Evolutionary conservation across 345 rosid genomes (phyloP).

Genomic region (Linum tenue): DNA sequence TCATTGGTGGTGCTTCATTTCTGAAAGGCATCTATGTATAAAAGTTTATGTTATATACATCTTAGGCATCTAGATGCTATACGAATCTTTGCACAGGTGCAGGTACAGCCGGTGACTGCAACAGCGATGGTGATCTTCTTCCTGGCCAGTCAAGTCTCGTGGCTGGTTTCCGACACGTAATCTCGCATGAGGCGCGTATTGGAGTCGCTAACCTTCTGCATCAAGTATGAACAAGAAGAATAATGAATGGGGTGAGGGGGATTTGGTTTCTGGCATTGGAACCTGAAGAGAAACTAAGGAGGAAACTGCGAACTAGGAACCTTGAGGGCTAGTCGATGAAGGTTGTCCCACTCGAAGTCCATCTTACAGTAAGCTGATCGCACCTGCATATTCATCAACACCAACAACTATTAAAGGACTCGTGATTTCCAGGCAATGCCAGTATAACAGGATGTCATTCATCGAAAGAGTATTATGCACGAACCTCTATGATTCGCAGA

Average conservation of each 20-base stretch:
- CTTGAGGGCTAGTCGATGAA: not conserved
- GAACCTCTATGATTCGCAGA: slow-evolving; percentile 1
- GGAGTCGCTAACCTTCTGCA: slow-evolving; percentile 1
- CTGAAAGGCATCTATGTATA: too few relatives aligned
- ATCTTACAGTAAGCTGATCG: slow-evolving; percentile 1
- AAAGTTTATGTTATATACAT: too few relatives aligned
- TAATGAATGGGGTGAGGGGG: not conserved
- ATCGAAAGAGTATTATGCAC: not conserved
- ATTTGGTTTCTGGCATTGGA: not conserved
- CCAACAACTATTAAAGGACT: not conserved
- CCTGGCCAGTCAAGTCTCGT: not conserved
- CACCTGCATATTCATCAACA: not conserved
- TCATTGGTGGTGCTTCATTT: too few relatives aligned
- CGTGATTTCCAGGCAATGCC: not conserved
- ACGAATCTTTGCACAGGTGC: too few relatives aligned
- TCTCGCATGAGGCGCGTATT: slow-evolving; percentile 3
- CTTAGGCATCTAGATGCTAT: too few relatives aligned
- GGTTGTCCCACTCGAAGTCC: slow-evolving; percentile 6
- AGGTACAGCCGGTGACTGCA: too few relatives aligned
- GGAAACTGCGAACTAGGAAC: not conserved
- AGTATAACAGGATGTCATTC: not conserved
- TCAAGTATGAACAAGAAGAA: not conserved
- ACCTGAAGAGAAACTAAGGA: not conserved
- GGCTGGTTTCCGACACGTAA: not conserved
- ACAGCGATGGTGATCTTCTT: too few relatives aligned